These are phyloP conservation scores for Protoeuglena noctilucae DNA, from an alignment of 139 green algal genomes.

Conservation along the genomic window DNA sequence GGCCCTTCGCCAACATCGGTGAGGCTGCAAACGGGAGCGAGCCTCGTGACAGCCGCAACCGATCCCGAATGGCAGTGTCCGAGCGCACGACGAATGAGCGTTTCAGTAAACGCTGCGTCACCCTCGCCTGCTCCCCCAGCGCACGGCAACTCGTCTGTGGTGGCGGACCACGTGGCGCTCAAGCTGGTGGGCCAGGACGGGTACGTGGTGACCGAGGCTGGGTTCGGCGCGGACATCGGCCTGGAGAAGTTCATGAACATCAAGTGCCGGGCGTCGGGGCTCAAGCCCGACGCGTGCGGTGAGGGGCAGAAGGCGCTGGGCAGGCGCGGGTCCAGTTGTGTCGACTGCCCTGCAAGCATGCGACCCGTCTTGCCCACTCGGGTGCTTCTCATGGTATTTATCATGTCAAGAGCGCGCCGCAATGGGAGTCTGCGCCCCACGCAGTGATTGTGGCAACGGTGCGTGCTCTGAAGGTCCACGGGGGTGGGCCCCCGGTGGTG, in stretches of 20 bases:
- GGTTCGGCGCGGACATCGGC: constrained; percentile 96
- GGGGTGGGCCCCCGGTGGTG: constrained; percentile 55
- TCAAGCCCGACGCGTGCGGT: constrained; percentile 28
- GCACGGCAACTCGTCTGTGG: constrained; percentile 81
- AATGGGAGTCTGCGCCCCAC: no score
- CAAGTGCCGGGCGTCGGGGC: constrained; percentile 68
- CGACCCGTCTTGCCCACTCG: no score
- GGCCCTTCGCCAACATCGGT: constrained; percentile 98
- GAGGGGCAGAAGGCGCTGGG: no score
- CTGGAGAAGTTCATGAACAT: constrained; percentile 95
- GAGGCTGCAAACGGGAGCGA: no score
- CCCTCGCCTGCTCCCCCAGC: constrained; percentile 7
- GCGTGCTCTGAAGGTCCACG: constrained; percentile 74
- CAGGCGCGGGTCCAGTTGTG: no score
- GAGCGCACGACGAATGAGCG: no score
- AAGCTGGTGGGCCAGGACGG: constrained; percentile 81
- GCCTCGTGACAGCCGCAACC: no score
- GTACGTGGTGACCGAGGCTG: constrained; percentile 86
- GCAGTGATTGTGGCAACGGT: constrained; percentile 23
- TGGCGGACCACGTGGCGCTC: constrained; percentile 83
- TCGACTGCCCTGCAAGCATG: no score
- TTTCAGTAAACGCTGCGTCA: no score
- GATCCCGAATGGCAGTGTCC: no score
- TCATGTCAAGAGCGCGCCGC: no score
- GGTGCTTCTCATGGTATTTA: no score